phyloP scores from a whole-genome alignment of 2,329 filamentous ascomycete species.

The Knufia petricola region DNA sequence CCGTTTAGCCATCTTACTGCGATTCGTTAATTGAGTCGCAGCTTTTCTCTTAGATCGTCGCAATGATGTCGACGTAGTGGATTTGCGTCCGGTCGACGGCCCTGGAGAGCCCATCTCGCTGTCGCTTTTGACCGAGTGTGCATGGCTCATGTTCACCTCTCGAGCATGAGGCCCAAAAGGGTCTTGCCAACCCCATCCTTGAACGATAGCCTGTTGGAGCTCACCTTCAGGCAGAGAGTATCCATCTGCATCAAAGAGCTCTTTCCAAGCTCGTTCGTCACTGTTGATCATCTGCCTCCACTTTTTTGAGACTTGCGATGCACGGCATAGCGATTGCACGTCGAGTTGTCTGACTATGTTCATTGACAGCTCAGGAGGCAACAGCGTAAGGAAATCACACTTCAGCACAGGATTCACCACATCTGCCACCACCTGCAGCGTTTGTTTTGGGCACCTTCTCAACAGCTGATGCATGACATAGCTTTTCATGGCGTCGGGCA shows the following conservation, averaged over 20 bases:
- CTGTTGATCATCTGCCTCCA: constrained; percentile 87
- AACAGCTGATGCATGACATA: constrained; percentile 97
- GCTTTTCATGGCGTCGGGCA: constrained; percentile 84
- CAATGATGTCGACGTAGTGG: constrained; percentile 18
- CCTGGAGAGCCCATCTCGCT: constrained; percentile 24
- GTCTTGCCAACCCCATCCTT: constrained; percentile 98
- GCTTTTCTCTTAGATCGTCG: constrained; percentile 40
- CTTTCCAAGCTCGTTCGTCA: constrained; percentile 94
- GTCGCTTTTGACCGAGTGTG: constrained; percentile 32
- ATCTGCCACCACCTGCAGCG: constrained; percentile 78
- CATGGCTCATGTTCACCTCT: constrained; percentile 67
- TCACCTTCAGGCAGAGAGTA: constrained; percentile 72
- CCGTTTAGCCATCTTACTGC: constrained; percentile 47
- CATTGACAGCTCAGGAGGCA: constrained; percentile 78
- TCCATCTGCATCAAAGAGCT: constrained; percentile 75
- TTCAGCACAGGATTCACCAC: constrained; percentile 90
- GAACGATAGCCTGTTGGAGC: constrained; percentile 70
- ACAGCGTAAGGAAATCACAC: constrained; percentile 77
- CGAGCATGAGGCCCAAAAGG: constrained; percentile 63
- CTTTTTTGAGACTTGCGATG: constrained; percentile 85
- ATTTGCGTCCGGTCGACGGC: constrained; percentile 8
- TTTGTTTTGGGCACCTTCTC: constrained; percentile 75
- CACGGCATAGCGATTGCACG: constrained; percentile 73
- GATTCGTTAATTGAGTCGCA: constrained; percentile 31
- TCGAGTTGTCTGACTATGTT: constrained; percentile 84